A percentile compares a stretch with the other conserved stretches of the same genome.
Conservation (phyloP, 2,329 filamentous ascomycete genomes). For the Aureobasidium sp. region DNA sequence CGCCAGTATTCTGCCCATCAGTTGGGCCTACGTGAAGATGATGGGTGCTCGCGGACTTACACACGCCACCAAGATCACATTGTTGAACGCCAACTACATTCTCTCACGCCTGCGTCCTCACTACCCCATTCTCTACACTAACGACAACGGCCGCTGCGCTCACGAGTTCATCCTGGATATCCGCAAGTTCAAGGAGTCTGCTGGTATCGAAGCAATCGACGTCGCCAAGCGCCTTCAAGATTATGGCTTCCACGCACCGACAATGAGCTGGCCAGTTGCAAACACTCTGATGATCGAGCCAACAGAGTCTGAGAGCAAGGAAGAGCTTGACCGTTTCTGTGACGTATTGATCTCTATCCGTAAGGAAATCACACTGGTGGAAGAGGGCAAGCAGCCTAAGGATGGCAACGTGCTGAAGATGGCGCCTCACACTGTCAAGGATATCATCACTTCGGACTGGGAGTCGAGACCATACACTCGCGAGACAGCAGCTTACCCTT, state of each 20-base stretch:
- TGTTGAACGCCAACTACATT: constrained; percentile 98
- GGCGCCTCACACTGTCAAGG: constrained; percentile 75
- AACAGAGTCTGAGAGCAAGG: constrained; percentile 86
- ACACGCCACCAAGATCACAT: constrained; percentile 80
- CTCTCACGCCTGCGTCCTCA: constrained; percentile 76
- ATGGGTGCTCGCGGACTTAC: constrained; percentile 80
- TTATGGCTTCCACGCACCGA: constrained; percentile 94
- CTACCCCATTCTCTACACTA: constrained; percentile 91
- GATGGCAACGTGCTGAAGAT: constrained; percentile 82
- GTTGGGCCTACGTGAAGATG: constrained; percentile 89
- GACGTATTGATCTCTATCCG: constrained; percentile 83
- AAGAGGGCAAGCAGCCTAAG: constrained; percentile 66
- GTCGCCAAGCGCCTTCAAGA: constrained; percentile 95
- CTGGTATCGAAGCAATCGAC: constrained; percentile 84
- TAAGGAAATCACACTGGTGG: constrained; percentile 72
- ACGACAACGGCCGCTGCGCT: constrained; percentile 76
- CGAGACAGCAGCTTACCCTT: constrained; percentile 78
- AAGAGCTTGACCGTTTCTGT: constrained; percentile 87
- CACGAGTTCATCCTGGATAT: constrained; percentile 96
- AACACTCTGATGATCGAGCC: constrained; percentile 98
- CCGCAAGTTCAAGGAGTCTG: constrained; percentile 72
- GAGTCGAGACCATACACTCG: constrained; percentile 69
- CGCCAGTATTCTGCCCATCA: constrained; percentile 87
- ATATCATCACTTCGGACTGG: constrained; percentile 72
- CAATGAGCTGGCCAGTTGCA: constrained; percentile 92